phyloP scores from a whole-genome alignment of 192 early-diverging fungal species.

The Umbelopsis ramanniana region DNA sequence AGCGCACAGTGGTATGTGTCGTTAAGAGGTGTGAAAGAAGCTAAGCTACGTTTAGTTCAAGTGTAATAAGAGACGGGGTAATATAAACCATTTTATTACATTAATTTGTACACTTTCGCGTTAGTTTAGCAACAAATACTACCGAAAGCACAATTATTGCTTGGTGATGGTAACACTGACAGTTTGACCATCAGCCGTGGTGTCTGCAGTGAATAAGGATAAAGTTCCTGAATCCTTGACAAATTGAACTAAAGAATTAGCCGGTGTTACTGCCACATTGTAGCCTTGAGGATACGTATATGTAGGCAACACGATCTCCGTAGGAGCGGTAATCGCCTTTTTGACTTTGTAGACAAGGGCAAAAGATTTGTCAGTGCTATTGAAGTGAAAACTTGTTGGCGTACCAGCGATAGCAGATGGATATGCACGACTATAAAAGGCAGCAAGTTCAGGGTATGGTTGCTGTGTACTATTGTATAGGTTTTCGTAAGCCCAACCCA shows the following conservation, averaged over 20 bases:
- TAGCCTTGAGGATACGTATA: slow-evolving; percentile 47
- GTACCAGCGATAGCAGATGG: slow-evolving; percentile 44
- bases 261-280: slow-evolving; percentile 41
- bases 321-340: slow-evolving; percentile 36
- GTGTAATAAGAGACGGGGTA: too few species aligned
- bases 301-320: slow-evolving; percentile 37
- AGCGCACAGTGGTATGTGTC: too few species aligned
- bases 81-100: too few species aligned
- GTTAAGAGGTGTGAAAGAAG: too few species aligned
- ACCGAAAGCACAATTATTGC: background rate
- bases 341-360: slow-evolving; percentile 40
- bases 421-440: slow-evolving; percentile 44
- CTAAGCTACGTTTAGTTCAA: too few species aligned
- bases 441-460: slow-evolving; percentile 34
- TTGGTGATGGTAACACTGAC: slow-evolving; percentile 15
- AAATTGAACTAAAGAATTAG: slow-evolving; percentile 1
- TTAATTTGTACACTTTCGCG: too few species aligned
- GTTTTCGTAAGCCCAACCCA: slow-evolving; percentile 62
- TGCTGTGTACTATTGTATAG: slow-evolving; percentile 31
- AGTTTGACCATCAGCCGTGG: background rate
- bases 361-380: slow-evolving; percentile 40
- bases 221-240: slow-evolving; percentile 14
- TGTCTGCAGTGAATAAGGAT: slow-evolving; percentile 5
- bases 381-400: slow-evolving; percentile 42
- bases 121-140: too few species aligned